Base-by-base conservation (phyloP, 306 rosid genomes). In the Mucuna pruriens region DNA sequence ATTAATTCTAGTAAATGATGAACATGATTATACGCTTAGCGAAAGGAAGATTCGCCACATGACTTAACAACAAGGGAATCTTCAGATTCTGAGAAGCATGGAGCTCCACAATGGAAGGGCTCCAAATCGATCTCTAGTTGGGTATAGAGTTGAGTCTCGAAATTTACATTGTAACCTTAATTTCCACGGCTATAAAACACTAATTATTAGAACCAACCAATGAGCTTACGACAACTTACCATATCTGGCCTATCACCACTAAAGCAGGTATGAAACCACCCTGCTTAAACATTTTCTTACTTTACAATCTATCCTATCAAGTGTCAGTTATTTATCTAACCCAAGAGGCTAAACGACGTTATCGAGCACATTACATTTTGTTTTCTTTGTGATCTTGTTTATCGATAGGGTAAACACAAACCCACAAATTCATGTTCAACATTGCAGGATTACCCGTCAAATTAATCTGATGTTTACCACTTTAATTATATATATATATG, bases 371-470 rank as follows among this genome's bases (percentile, higher is more conserved):
- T 13, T 34, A 64, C 15, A 33, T 34, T 64, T 64, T 64, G 25
- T 34, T 16, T 34, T 64, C 70, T 16, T 33, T 44, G 5, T 3
- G 23, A 62, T 16, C 46, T 33, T 64, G 70, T 64, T 33, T n/a
- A 62, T 33, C 26, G 19, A 31, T 33, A 15, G 39, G 36, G 13
- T 52, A 19, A 73, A 20, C 46, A 34, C 20, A 52, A 52, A 9
- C 64, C 51, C 64, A 51, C 13, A 73, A 34, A 34, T 52, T 13
- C 52, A 20, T 75, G 17, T 40, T 69, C 20, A 23, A 10, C 12
- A 42, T 42, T 75, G 70, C 70, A 40, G 26, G 42, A 42, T 58
- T 75, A 75, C n/a, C 25, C 15, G 58, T 34, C 65, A 48, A 63
- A 31, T 17, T 45, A 62, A 11, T 60, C 23, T 45, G 63, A 75